Evolutionary conservation across 2,329 filamentous ascomycete species (phyloP), one percentile per base, ranked within the genome.

Genomic region (Magnaporthiopsis rhizophila): DNA sequence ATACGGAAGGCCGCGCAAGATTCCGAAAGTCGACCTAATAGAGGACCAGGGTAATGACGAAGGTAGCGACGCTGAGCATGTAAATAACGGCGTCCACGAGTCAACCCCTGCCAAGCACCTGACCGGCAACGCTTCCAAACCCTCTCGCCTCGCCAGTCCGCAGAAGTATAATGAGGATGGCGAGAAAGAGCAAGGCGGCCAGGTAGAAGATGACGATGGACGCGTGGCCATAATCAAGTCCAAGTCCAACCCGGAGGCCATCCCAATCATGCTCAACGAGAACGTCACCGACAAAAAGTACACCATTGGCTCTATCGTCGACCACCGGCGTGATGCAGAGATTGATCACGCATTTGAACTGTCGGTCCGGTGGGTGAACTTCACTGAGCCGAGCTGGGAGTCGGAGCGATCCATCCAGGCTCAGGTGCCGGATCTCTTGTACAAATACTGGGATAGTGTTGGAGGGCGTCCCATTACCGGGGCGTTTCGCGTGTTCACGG

Each of bases 391-490:
- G 24, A 30, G 30, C 15, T 63, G 62, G 62, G 56, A 63, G 56
- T 36, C 62, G 24, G 62, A 63, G 57, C 62, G 62, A 26, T 45
- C 34, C 24, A 59, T 63, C 57, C 62, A 63, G 34, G 62, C 62
- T 5, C 62, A 59, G 8, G 57, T 34, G 3, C 62, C 62, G 13
- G 56, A 59, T 2, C 34, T 58, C 57, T 34, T 63, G 21, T 59
- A 59, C 36, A 53, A 59, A 3, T 63, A 63, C 62, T 63, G 57
- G 62, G 28, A 36, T 9, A 18, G 57, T 32, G 45, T 56, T 11
- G 56, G 56, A 34, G 62, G 56, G 13, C 32, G 62, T 9, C 62
- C 56, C 56, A 32, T 34, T 11, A 58, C 50, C 50, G 62, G 62
- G 11, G 53, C 56, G 15, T 58, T 58, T 15, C 26, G 57, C 24